Conservation (phyloP, 306 rosid genomes). For the Abrus precatorius region DNA sequence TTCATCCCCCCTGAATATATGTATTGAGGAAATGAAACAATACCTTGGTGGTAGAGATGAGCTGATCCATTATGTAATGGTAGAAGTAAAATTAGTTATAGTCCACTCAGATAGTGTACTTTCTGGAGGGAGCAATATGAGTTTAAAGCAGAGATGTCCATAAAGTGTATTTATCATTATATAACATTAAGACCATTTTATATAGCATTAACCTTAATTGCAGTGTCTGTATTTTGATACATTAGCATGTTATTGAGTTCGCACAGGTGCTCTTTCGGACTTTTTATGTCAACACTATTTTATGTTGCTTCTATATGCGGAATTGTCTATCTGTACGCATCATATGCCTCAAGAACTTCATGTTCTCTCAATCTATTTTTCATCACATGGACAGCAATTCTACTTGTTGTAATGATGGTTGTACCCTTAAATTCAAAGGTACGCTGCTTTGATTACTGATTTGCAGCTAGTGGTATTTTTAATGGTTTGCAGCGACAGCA, state of each 20-base stretch:
- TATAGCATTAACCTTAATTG: not conserved
- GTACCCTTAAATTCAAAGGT: constrained; percentile 87
- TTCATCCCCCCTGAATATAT: too few species aligned
- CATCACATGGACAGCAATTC: constrained; percentile 87
- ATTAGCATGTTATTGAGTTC: constrained; percentile 32
- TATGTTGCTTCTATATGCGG: constrained; percentile 76
- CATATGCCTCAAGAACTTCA: constrained; percentile 61
- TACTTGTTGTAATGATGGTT: constrained; percentile 72
- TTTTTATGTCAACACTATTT: constrained; percentile 73
- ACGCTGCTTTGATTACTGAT: not conserved
- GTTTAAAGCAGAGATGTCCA: not conserved
- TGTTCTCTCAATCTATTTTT: constrained; percentile 84
- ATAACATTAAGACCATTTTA: constrained; percentile 18
- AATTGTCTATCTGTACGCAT: constrained; percentile 63
- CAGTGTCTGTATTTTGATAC: constrained; percentile 23
- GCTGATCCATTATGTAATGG: too few species aligned
- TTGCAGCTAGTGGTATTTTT: constrained; percentile 18
- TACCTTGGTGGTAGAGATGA: too few species aligned
- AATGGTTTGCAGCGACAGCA: not conserved
- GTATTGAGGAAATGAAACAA: too few species aligned
- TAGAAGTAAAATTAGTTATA: not conserved
- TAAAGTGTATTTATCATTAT: not conserved
- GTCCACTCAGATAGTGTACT: not conserved
- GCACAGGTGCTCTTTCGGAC: constrained; percentile 82
- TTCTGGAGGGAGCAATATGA: not conserved